Evolutionary conservation across 495 filamentous ascomycete genomes (phyloP).

Genomic region (Tuber magnatum): DNA sequence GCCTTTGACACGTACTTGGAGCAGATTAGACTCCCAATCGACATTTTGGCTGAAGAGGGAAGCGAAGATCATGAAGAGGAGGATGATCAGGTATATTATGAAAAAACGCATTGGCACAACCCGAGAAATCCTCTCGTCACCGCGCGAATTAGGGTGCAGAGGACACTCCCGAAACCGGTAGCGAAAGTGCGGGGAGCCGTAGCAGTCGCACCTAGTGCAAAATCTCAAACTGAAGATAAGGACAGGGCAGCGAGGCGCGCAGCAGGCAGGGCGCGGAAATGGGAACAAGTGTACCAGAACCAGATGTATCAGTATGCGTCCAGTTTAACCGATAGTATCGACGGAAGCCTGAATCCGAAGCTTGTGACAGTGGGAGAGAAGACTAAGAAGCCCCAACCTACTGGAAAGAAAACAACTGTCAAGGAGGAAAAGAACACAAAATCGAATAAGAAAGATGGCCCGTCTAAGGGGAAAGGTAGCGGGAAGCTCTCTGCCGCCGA

Average conservation of each 20-base stretch:
- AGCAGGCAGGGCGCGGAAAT: slow-evolving; percentile 35
- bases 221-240: slow-evolving; percentile 15
- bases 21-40: slow-evolving; percentile 10
- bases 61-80: slow-evolving; percentile 18
- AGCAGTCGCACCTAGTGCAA: slow-evolving; percentile 6
- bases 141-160: slow-evolving; percentile 15
- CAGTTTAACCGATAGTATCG: slow-evolving; percentile 63
- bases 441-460: slow-evolving; percentile 14
- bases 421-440: slow-evolving; percentile 15
- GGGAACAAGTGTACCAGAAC: slow-evolving; percentile 54
- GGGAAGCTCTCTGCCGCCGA: slow-evolving; percentile 30
- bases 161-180: slow-evolving; percentile 21
- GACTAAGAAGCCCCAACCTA: slow-evolving; percentile 8
- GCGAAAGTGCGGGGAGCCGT: slow-evolving; percentile 11
- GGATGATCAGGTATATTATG: slow-evolving; percentile 45
- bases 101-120: slow-evolving; percentile 65
- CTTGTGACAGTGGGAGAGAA: slow-evolving; percentile 36
- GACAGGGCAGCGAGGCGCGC: slow-evolving; percentile 22
- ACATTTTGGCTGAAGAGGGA: slow-evolving; percentile 15
- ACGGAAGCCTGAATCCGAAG: slow-evolving; percentile 51
- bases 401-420: slow-evolving; percentile 13
- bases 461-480: slow-evolving; percentile 24
- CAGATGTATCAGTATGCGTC: slow-evolving; percentile 64
- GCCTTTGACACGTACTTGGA: slow-evolving; percentile 55
- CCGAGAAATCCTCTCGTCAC: slow-evolving; percentile 46